A percentile compares a stretch with the other conserved stretches of the same genome.
phyloP scores from a whole-genome alignment of 177 flowering plant species.

The Vitis hybrid region DNA sequence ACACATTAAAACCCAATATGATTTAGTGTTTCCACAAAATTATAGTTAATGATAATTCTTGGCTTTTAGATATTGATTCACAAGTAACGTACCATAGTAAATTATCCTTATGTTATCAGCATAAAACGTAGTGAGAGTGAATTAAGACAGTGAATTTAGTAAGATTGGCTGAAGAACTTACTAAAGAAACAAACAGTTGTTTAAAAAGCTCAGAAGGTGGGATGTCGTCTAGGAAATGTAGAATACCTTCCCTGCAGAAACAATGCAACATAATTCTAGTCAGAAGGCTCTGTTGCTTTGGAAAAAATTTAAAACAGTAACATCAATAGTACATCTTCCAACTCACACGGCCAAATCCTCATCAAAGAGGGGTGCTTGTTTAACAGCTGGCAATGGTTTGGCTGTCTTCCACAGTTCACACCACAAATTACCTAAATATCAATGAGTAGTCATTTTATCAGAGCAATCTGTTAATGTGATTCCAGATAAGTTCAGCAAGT shows the following conservation, averaged over 20 bases:
- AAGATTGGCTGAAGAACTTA: constrained; percentile 36
- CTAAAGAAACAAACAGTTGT: constrained; percentile 79
- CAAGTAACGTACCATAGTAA: not conserved
- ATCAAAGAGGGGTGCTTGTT: constrained; percentile 87
- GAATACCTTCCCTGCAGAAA: constrained; percentile 75
- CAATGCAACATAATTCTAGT: not conserved
- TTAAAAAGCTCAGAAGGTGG: constrained; percentile 69
- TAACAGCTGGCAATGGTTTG: constrained; percentile 86
- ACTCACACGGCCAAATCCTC: constrained; percentile 97
- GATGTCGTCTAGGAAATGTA: constrained; percentile 64
- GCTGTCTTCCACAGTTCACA: constrained; percentile 92
- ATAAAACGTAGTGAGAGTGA: not conserved
- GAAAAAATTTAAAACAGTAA: not conserved
- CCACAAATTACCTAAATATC: constrained; percentile 83
- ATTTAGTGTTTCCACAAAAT: too few relatives aligned
- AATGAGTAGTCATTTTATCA: constrained; percentile 11
- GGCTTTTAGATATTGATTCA: not conserved
- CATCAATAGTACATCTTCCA: not conserved
- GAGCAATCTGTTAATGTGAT: not conserved
- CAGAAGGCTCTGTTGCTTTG: not conserved
- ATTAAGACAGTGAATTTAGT: not conserved
- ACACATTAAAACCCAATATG: too few relatives aligned
- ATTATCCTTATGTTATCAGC: not conserved
- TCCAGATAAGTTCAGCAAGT: not conserved
- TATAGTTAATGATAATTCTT: not conserved